phyloP scores from a whole-genome alignment of 768 basidiomycete genomes.

The Coprinopsis marcescibilis region DNA sequence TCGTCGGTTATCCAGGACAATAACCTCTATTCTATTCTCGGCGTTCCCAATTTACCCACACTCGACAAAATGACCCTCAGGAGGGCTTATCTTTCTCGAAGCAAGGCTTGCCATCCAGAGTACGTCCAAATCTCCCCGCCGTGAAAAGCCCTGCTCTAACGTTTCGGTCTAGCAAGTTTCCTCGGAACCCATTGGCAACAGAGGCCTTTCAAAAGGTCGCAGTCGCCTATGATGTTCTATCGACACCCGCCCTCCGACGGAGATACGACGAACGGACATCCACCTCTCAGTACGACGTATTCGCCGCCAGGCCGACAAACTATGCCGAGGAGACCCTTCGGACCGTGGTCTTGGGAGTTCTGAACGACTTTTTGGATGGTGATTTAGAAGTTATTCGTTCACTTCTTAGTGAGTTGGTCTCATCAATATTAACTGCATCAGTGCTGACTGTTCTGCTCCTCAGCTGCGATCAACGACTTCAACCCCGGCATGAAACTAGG shows the following conservation, averaged over 20 bases:
- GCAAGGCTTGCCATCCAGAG: slow-evolving; percentile 83
- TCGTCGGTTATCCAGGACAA: slow-evolving; percentile 52
- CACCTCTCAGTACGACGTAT: slow-evolving; percentile 46
- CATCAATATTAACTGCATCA: background rate
- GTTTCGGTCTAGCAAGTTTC: slow-evolving; percentile 59
- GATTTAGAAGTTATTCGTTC: slow-evolving; percentile 82
- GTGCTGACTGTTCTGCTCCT: background rate
- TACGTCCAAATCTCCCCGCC: slow-evolving; percentile 31
- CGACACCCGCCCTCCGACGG: slow-evolving; percentile 61
- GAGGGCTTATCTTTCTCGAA: slow-evolving; percentile 71
- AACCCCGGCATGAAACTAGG: slow-evolving; percentile 73
- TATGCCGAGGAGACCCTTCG: slow-evolving; percentile 78
- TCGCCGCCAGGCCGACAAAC: slow-evolving; percentile 44
- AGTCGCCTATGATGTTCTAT: slow-evolving; percentile 76
- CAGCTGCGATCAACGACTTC: slow-evolving; percentile 73
- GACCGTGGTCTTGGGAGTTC: slow-evolving; percentile 65
- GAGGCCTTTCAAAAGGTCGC: slow-evolving; percentile 84
- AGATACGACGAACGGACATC: slow-evolving; percentile 59
- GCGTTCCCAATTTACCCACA: slow-evolving; percentile 41
- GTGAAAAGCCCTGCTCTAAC: slow-evolving; percentile 8
- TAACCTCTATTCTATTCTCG: slow-evolving; percentile 72
- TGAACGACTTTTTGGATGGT: slow-evolving; percentile 80
- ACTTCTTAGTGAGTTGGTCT: slow-evolving; percentile 55
- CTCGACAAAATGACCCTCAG: slow-evolving; percentile 62
- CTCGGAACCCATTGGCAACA: slow-evolving; percentile 69